Evolutionary conservation across 1,284 basidiomycete genomes (phyloP), one percentile per base, ranked within the genome.

Genomic region (Tetrapyrgos nigripes): DNA sequence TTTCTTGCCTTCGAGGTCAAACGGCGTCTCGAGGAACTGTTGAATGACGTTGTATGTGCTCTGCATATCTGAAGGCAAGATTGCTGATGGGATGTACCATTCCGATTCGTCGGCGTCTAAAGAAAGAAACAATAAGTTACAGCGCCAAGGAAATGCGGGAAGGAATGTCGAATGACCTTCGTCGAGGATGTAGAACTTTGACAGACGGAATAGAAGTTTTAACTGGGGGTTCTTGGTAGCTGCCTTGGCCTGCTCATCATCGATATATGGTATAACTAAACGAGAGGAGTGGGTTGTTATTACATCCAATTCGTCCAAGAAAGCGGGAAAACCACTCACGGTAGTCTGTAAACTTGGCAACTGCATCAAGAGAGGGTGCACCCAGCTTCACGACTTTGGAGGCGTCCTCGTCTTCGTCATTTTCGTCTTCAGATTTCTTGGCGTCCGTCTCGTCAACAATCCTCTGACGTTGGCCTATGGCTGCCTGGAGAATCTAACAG

Each of bases 131-230:
- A 8, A 45, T 37, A 17, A 49, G 24, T 19, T n/a, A 6, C 6
- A 48, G 19, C n/a, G n/a, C n/a, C 13, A 37, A 58, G 33, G 29
- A 50, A 50, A 35, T 55, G 35, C 28, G 17, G 45, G 5, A 27
- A 26, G 27, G 45, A 51, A 46, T 21, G 48, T 14, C 71, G 52
- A 59, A n/a, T n/a, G n/a, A 91, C 92, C 83, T 70, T 91, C 83
- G 55, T 86, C 81, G 31, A 82, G 69, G 53, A 88, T 78, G 62
- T 76, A 76, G 70, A 91, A 93, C 56, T 85, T 84, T 26, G 86
- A 77, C 17, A 95, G 75, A 28, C 88, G 84, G 72, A 96, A 91
- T 62, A 98, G 73, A 9, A 97, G 83, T 68, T 94, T 94, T 61
- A 97, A 77, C 57, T 90, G 83, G 3, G 88, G 79, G 67, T 96